A percentile compares a stretch with the other conserved stretches of the same genome.
phyloP scores from a whole-genome alignment of 306 rosid genomes.

The Fagus sylvatica region DNA sequence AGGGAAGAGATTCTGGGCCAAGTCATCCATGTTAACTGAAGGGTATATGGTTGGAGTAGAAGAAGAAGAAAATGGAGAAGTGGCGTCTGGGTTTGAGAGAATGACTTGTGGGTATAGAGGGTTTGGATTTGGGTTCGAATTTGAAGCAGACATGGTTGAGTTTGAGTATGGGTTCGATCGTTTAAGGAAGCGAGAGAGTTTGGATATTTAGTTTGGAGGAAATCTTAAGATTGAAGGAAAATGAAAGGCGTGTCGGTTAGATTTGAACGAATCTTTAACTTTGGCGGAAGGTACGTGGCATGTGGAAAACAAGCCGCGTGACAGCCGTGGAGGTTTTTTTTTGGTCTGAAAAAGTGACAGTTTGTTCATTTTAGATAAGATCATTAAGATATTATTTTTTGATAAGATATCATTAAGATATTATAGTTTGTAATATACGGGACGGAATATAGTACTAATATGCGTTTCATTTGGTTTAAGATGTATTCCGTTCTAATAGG shows the following conservation, averaged over 20 bases:
- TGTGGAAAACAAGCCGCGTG: constrained; percentile 3
- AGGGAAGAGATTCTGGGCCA: constrained; percentile 46
- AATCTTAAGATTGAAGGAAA: constrained; percentile 6
- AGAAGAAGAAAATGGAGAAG: constrained; percentile 28
- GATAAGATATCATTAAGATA: no score
- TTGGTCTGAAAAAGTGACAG: no score
- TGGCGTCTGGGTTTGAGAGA: constrained; percentile 45
- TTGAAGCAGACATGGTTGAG: constrained; percentile 3
- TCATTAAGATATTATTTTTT: no score
- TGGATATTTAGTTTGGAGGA: not conserved
- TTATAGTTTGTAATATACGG: no score
- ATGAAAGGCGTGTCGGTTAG: constrained; percentile 17
- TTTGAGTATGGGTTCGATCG: not conserved
- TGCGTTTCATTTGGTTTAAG: no score
- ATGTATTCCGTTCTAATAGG: no score
- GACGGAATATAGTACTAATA: no score
- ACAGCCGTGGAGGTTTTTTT: not conserved
- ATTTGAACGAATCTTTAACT: not conserved
- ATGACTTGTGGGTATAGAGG: constrained; percentile 54
- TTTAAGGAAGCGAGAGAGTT: not conserved
- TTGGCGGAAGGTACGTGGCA: constrained; percentile 13
- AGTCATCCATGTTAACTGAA: constrained; percentile 29
- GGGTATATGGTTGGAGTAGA: constrained; percentile 43
- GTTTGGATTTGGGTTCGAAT: constrained; percentile 18
- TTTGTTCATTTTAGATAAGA: no score